Conservation (phyloP, 2,329 filamentous ascomycete species). For the Fusarium phyllophilum region DNA sequence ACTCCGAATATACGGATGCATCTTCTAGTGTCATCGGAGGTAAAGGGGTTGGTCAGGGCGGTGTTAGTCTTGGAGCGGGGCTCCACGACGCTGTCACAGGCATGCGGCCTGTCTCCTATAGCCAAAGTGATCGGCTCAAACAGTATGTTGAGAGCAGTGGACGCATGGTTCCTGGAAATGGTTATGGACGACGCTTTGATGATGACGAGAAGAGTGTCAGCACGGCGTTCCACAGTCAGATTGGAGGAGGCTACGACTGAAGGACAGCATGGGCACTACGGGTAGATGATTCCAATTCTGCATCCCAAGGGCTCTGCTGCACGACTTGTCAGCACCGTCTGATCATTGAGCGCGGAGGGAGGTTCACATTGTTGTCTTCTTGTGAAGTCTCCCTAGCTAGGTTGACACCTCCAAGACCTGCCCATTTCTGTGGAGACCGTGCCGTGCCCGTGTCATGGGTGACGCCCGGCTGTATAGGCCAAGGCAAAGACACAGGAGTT, state of each 20-base stretch:
- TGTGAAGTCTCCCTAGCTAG: slow-evolving; percentile 39
- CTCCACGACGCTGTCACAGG: slow-evolving; percentile 78
- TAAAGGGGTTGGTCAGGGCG: slow-evolving; percentile 82
- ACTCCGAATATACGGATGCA: slow-evolving; percentile 88
- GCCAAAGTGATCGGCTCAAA: slow-evolving; percentile 80
- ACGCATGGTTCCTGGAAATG: slow-evolving; percentile 72
- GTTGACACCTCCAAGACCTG: slow-evolving; percentile 32
- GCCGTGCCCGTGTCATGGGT: slow-evolving; percentile 38
- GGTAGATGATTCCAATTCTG: slow-evolving; percentile 46
- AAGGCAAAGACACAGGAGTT: slow-evolving; percentile 36
- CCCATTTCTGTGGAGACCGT: slow-evolving; percentile 33
- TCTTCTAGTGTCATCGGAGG: slow-evolving; percentile 81
- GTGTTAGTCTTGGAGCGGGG: slow-evolving; percentile 86
- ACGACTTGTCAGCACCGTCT: slow-evolving; percentile 33
- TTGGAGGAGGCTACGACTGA: slow-evolving; percentile 73
- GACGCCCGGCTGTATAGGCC: slow-evolving; percentile 29
- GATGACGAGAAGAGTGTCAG: slow-evolving; percentile 97
- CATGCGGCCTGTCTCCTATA: slow-evolving; percentile 69
- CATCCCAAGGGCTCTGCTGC: slow-evolving; percentile 43
- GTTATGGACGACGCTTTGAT: slow-evolving; percentile 78
- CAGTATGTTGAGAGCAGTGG: slow-evolving; percentile 91
- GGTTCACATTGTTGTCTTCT: slow-evolving; percentile 33
- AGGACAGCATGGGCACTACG: slow-evolving; percentile 40
- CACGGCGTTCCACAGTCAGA: slow-evolving; percentile 95
- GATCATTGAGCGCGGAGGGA: slow-evolving; percentile 35